Conservation (phyloP, 1,139 yeast species). For the Candida sanyaensis region DNA sequence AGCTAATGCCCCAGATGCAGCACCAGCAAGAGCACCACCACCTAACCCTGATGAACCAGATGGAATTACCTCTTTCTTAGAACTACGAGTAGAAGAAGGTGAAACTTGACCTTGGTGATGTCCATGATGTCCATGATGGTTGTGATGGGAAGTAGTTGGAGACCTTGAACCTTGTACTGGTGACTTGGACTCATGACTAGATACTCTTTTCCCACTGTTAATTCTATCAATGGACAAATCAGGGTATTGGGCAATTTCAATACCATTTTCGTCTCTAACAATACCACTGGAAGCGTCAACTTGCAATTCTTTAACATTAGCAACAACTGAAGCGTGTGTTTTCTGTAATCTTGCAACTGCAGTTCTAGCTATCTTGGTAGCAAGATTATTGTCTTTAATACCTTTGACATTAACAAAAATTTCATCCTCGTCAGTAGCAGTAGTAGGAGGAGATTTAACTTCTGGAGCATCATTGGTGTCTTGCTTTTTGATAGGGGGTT, state of each 20-base stretch:
- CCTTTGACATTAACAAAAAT: constrained; percentile 33
- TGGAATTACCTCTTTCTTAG: background rate
- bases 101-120: background rate
- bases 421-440: constrained; percentile 13
- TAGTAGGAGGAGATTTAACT: background rate
- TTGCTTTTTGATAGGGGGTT: constrained; percentile 3
- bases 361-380: constrained; percentile 30
- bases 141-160: background rate
- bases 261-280: constrained; percentile 33
- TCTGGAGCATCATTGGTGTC: constrained; percentile 2
- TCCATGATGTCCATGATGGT: background rate
- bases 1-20: constrained; percentile 9
- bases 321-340: constrained; percentile 26
- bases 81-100: background rate
- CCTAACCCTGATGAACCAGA: background rate
- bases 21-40: constrained; percentile 12
- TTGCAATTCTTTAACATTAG: constrained; percentile 26
- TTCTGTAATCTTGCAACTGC: constrained; percentile 30
- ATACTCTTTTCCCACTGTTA: background rate
- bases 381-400: constrained; percentile 27
- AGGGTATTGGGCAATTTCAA: constrained; percentile 16
- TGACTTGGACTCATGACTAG: background rate
- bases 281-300: constrained; percentile 34
- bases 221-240: constrained; percentile 12
- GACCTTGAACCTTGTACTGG: background rate